Percentiles rank a stretch among this genome's conserved stretches.
Evolutionary conservation across 2,329 filamentous ascomycete species (phyloP).

Genomic region (Fusarium nisikadoi): DNA sequence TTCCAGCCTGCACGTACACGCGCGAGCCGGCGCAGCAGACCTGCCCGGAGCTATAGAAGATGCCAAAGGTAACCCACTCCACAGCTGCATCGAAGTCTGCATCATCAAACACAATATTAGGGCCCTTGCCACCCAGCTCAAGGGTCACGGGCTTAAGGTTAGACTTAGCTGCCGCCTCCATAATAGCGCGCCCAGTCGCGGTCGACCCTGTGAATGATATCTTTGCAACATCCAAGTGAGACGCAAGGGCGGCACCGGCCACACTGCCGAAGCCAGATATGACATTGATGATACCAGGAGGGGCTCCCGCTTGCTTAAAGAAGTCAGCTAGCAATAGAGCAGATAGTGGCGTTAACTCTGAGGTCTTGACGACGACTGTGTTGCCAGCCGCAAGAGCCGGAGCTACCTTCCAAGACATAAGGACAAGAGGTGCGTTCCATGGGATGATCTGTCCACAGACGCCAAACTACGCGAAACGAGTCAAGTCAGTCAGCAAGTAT

Average conservation of each 20-base stretch:
- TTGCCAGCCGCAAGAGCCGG: background rate
- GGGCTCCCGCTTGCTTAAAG: background rate
- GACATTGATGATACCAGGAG: background rate
- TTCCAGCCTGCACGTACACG: background rate
- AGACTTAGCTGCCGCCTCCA: background rate
- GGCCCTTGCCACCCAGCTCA: background rate
- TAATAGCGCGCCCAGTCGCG: background rate
- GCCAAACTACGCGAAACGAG: background rate
- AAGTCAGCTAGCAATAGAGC: background rate
- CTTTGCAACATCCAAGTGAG: background rate
- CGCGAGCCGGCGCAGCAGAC: background rate
- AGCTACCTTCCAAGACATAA: background rate
- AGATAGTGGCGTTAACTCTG: background rate
- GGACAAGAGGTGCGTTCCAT: background rate
- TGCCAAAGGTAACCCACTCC: background rate
- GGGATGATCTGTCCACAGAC: background rate
- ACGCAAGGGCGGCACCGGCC: fast-evolving
- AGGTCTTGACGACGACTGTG: background rate
- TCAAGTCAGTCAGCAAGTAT: fast-evolving
- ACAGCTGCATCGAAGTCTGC: background rate
- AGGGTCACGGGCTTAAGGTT: background rate
- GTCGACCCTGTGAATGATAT: background rate
- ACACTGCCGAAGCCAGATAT: background rate
- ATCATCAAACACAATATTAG: background rate
- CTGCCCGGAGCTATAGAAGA: background rate